Base-by-base conservation (phyloP, 305 asterid species). In the Fraxinus greggii region DNA sequence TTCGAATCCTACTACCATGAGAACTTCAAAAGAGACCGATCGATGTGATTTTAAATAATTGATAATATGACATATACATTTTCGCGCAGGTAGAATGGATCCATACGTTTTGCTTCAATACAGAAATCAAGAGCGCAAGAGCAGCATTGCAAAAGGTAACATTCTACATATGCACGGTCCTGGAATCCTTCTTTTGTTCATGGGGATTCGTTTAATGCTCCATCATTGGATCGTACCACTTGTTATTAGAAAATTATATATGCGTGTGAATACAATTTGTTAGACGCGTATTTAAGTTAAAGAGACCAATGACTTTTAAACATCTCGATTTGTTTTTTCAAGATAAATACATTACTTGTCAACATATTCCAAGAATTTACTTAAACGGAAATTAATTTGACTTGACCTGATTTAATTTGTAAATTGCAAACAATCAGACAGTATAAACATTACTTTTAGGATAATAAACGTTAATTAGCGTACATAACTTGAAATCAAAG, bases 91-190 rank as follows among this genome's bases (percentile, higher is more conserved):
- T 65, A 89, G 83, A 75, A 86, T 90, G 40, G 96, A 93, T 84
- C 92, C 97, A 7, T 92, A 93, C 76, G 95, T 93, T 51, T 78
- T 88, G 86, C 77, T 93, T 84, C 89, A 86, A 54, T 93, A 92
- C 80, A 87, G 76, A 84, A 81, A 83, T 67, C 92, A 93, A 81
- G 88, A 86, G 80, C 87, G 82, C 45, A 86, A 76, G 74, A 92
- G 92, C 82, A 81, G 38, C 5, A 77, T 73, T 63, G 72, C 72
- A 26, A 26, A 63, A 63, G 72, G 72, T 63, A 63, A 54, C 21
- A 10, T 54, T 13, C 19, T 9, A 8, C 15, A 1, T 4, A 1
- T 12, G 10, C 10, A 1, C 2, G 42, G 36, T 32, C 36, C 36
- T 32, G 36, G 35, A 32, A 3, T 32, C 35, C 35, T 32, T 32